A percentile compares a stretch with the other conserved stretches of the same genome.
Conservation (phyloP, 225 moss, liverwort and hornwort genomes). For the Antitrichia curtipendula region DNA sequence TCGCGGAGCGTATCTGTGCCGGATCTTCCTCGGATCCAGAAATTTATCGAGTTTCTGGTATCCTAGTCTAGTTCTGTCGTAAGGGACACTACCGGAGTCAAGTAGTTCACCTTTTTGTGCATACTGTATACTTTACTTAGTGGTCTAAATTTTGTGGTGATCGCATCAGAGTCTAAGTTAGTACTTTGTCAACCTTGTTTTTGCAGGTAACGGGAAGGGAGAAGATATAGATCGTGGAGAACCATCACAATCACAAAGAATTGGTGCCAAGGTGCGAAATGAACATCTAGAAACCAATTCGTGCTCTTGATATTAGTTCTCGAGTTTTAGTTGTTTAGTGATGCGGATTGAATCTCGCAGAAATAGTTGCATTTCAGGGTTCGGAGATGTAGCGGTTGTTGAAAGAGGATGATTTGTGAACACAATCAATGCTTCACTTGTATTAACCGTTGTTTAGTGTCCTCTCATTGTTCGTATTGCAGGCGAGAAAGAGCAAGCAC, state of each 20-base stretch:
- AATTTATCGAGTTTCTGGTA: not conserved
- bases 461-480: not conserved
- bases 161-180: not conserved
- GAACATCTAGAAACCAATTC: not conserved
- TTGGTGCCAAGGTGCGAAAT: constrained; percentile 13
- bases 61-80: not conserved
- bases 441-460: not conserved
- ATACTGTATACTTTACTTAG: not conserved
- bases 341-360: not conserved
- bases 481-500: constrained; percentile 25
- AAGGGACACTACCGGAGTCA: not conserved
- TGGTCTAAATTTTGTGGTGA: not conserved
- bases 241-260: constrained; percentile 10
- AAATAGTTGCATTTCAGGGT: not conserved
- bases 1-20: not conserved
- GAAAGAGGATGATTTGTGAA: not conserved
- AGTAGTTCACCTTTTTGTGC: not conserved
- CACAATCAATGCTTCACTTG: not conserved
- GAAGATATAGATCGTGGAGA: constrained; percentile 31
- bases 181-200: not conserved
- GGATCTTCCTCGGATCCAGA: not conserved
- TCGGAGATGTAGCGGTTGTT: not conserved
- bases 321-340: not conserved
- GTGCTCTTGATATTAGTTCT: not conserved
- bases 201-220: constrained; percentile 21